A percentile compares a stretch with the other conserved stretches of the same genome.
Conservation (phyloP, 257 asterid genomes). For the Solanum bukasovii region DNA sequence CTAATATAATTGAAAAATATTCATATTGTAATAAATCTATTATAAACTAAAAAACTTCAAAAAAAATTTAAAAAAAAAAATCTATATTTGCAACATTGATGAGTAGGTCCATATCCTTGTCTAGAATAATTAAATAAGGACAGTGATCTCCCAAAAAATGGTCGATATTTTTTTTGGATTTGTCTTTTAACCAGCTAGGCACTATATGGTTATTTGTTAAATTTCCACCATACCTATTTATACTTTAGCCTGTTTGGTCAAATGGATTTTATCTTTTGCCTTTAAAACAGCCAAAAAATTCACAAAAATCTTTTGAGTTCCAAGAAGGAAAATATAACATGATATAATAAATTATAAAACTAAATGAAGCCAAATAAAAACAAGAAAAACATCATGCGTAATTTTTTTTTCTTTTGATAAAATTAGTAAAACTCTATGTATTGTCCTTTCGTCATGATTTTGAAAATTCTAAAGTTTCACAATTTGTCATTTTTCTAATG, state of each 20-base stretch:
- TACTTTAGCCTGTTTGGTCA: not conserved
- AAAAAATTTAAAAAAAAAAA: accelerated
- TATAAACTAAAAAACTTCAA: not conserved
- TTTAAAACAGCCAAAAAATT: not conserved
- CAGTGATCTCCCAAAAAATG: not conserved
- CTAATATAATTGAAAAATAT: not conserved
- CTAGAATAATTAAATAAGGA: not conserved
- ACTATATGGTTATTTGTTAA: not conserved
- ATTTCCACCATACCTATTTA: not conserved
- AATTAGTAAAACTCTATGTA: not conserved
- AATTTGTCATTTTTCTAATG: not conserved
- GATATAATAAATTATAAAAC: not conserved
- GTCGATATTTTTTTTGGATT: not conserved
- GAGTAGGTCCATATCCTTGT: not conserved
- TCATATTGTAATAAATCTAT: not conserved
- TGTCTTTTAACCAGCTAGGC: slow-evolving; percentile 1
- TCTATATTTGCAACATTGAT: not conserved
- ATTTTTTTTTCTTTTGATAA: not conserved
- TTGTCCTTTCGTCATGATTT: not conserved
- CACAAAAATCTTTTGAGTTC: not conserved
- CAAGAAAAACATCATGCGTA: not conserved
- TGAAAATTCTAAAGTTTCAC: not conserved
- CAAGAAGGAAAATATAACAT: not conserved
- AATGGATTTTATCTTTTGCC: not conserved
- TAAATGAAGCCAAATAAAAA: not conserved